These are phyloP conservation scores for Penicillium griseofulvum DNA, from an alignment of 2,329 filamentous ascomycete genomes.

Conservation along the genomic window DNA sequence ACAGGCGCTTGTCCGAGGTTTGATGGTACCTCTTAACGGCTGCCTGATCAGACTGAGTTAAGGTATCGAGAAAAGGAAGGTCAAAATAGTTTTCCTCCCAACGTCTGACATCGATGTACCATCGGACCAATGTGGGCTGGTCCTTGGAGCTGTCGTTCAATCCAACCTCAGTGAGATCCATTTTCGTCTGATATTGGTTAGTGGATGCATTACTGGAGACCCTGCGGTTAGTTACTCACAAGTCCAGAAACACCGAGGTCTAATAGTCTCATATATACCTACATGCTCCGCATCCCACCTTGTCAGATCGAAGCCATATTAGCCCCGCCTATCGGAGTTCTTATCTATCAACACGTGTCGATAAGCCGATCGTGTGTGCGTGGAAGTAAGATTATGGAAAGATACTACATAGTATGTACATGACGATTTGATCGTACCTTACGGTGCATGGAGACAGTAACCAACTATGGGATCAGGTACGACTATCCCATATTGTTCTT, in stretches of 20 bases:
- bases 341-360: conserved; percentile 1
- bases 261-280: neutral
- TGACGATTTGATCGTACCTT: neutral
- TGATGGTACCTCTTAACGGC: conserved; percentile 51
- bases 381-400: too few relatives aligned
- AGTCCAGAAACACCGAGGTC: neutral
- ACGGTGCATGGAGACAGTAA: neutral
- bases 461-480: neutral
- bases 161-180: conserved; percentile 16
- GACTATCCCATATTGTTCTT: too few relatives aligned
- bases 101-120: conserved; percentile 46
- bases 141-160: conserved; percentile 8
- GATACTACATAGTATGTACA: too few relatives aligned
- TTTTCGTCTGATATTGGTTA: conserved; percentile 3
- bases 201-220: neutral
- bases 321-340: neutral
- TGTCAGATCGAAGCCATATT: neutral
- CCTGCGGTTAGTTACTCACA: neutral
- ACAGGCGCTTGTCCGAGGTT: conserved; percentile 59
- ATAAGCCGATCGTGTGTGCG: neutral
- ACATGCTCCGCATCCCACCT: neutral
- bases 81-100: conserved; percentile 27
- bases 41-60: conserved; percentile 51
- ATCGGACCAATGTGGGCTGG: conserved; percentile 34
- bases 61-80: conserved; percentile 42